These are phyloP conservation scores for Thraustotheca clavata DNA, from an alignment of 352 stramenopile species.

Conservation along the genomic window DNA sequence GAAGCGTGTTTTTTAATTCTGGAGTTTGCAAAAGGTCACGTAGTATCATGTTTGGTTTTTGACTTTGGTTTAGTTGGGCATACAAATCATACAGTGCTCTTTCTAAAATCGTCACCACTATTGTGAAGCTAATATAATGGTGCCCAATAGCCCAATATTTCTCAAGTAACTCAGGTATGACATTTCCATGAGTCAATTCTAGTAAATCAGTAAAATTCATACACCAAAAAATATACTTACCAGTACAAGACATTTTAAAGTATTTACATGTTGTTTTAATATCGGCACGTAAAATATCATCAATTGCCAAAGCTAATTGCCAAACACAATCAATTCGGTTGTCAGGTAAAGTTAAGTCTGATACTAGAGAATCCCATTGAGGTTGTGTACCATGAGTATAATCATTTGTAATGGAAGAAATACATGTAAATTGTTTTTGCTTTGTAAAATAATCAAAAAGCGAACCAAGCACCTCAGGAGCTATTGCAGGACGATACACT, in stretches of 20 bases:
- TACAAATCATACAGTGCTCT: constrained; percentile 11
- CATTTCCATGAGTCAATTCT: not conserved
- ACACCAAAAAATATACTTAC: not conserved
- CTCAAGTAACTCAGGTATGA: not conserved
- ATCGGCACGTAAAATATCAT: not conserved
- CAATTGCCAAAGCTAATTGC: not conserved
- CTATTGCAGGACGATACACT: constrained; percentile 1
- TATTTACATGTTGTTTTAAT: not conserved
- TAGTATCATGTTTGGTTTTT: constrained; percentile 10
- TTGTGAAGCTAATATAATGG: constrained; percentile 4
- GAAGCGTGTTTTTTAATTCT: not conserved
- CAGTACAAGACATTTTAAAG: not conserved
- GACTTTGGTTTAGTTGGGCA: not conserved
- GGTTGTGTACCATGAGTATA: not conserved
- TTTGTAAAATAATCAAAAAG: not conserved
- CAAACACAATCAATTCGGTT: constrained; percentile 12
- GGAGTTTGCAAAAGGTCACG: constrained; percentile 14
- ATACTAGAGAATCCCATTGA: not conserved
- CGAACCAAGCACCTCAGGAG: not conserved
- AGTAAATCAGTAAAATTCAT: not conserved
- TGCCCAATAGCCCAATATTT: not conserved
- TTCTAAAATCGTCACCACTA: constrained; percentile 11
- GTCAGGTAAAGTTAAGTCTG: not conserved
- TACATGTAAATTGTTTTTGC: not conserved
- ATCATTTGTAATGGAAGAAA: not conserved